Base-by-base conservation (phyloP, 169 alveolate genomes). In the Plasmodium yoelii region DNA sequence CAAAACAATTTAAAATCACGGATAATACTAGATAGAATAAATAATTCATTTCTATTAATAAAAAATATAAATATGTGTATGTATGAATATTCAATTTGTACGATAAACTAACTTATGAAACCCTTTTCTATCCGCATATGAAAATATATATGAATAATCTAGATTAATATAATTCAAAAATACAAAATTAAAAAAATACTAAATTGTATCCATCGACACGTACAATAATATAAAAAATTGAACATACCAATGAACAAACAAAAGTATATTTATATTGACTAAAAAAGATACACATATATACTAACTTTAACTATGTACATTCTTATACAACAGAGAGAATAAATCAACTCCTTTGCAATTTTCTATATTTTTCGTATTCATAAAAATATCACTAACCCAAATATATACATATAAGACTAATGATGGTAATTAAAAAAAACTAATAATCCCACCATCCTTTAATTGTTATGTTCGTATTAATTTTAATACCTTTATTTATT, bases 21-120 rank as follows among this genome's bases (percentile, higher is more conserved):
- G 57, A 77, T 59, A 65, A 77, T n/a, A 77, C 39, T 19, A 49
- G 15, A 39, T 34, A 18, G 44, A 77, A 63, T 77, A 77, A 55
- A 77, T 77, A 65, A 63, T 63, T 46, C 88, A 77, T 77, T 64
- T 69, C 73, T 63, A 57, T 42, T 64, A 24, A 44, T 22, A 74
- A 26, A 10, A 26, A 60, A 68, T 56, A 56, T 56, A 56, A 18
- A 56, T 55, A 55, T 12, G 0, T 53, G 19, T 53, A 53, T 53
- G 22, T 12, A 2, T 15, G 15, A 34, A 28, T 34, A 64, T 34
- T 34, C 42, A 34, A 34, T 34, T 34, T 34, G 70, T 61, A 61
- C 6, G n/a, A n/a, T 65, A 65, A 65, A 65, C 42, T 34, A 34
- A 4, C 42, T 1, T 34, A 5, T 34, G 0, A 34, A 34, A 34